These are phyloP conservation scores for Sporothrix inflata DNA, from an alignment of 2,329 filamentous ascomycete species.

Conservation along the genomic window DNA sequence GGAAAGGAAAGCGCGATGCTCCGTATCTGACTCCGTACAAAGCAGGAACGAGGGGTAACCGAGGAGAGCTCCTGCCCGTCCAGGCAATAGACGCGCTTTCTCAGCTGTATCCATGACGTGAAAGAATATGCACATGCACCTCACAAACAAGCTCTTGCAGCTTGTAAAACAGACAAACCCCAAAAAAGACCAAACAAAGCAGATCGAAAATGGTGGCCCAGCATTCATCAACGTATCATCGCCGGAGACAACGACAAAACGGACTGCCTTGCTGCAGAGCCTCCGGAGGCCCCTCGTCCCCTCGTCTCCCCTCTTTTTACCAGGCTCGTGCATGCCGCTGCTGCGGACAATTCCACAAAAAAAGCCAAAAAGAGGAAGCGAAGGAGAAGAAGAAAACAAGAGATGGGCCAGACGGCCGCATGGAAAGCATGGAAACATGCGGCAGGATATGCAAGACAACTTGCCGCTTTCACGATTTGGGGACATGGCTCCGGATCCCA, in stretches of 20 bases:
- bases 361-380: background rate
- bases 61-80: background rate
- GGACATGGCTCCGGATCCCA: constrained; percentile 17
- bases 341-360: constrained; percentile 17
- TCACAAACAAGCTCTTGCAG: background rate
- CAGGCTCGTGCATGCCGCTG: constrained; percentile 9
- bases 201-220: background rate
- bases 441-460: constrained; percentile 1
- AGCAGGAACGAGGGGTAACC: constrained; percentile 10
- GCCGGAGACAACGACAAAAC: background rate
- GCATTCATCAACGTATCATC: background rate
- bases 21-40: background rate
- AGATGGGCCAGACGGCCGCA: background rate
- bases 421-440: constrained; percentile 14
- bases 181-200: background rate
- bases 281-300: background rate
- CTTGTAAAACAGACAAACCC: background rate
- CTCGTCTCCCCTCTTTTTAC: background rate
- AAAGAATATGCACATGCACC: constrained; percentile 14
- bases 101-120: constrained; percentile 11
- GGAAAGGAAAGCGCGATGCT: constrained; percentile 10
- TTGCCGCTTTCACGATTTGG: constrained; percentile 12
- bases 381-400: background rate
- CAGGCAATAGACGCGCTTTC: background rate
- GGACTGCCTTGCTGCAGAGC: background rate